Evolutionary conservation across 352 stramenopile species (phyloP).

Genomic region (Phytophthora cryptogea): DNA sequence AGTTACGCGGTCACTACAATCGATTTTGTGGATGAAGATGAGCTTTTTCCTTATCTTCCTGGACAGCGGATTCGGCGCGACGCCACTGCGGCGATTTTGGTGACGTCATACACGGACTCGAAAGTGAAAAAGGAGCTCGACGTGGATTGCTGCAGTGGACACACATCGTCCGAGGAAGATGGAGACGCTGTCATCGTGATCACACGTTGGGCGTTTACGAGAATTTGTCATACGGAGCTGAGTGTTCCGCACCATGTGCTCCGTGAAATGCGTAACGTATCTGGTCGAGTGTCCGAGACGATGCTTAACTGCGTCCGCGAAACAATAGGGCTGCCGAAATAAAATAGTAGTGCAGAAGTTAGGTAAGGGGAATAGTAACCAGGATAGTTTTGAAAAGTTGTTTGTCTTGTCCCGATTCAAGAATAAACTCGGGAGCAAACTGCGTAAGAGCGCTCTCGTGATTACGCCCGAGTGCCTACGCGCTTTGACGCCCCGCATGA

Average conservation of each 20-base stretch:
- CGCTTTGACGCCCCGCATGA: not conserved
- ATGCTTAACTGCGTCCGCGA: conserved; percentile 33
- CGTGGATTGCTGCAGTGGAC: conserved; percentile 2
- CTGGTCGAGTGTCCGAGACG: conserved; percentile 19
- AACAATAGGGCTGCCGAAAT: conserved; percentile 15
- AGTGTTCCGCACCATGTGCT: conserved; percentile 30
- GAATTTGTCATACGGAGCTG: conserved; percentile 33
- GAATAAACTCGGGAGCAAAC: not conserved
- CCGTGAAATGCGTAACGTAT: conserved; percentile 33
- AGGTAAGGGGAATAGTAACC: not conserved
- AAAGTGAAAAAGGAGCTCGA: conserved; percentile 8
- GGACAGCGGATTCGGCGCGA: conserved; percentile 38
- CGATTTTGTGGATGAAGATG: conserved; percentile 51
- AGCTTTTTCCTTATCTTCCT: conserved; percentile 42
- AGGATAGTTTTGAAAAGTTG: too few relatives aligned
- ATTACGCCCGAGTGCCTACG: conserved; percentile 2
- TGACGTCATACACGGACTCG: conserved; percentile 20
- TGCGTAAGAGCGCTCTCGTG: not conserved
- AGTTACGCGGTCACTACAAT: conserved; percentile 18
- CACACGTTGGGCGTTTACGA: conserved; percentile 37
- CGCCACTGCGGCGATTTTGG: conserved; percentile 34
- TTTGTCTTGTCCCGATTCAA: not conserved
- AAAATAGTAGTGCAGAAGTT: not conserved
- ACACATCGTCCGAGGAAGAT: conserved; percentile 30
- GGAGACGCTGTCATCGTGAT: conserved; percentile 37